Evolutionary conservation across 164 flowering plant genomes (phyloP).

Genomic region (Cinnamomum micranthum): DNA sequence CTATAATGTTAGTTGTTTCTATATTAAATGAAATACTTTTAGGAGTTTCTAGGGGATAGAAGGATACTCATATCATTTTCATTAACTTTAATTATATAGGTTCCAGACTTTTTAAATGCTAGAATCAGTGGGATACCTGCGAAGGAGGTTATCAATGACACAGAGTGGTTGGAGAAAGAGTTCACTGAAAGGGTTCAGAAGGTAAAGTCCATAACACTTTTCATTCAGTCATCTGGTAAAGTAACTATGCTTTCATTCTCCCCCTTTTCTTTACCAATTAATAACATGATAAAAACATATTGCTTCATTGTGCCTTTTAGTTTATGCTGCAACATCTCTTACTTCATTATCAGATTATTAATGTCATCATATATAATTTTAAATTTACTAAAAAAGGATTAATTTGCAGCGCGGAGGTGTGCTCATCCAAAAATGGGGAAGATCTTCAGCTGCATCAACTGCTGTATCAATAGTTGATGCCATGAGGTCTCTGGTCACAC

Average conservation of each 20-base stretch:
- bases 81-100: conserved; percentile 37
- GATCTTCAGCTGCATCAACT: conserved; percentile 99
- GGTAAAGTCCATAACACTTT: conserved; percentile 28
- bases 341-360: background rate
- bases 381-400: background rate
- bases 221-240: background rate
- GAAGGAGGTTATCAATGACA: conserved; percentile 82
- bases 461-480: conserved; percentile 92
- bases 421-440: conserved; percentile 94
- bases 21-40: background rate
- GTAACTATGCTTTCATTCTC: background rate
- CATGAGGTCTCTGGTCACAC: conserved; percentile 77
- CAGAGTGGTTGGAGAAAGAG: conserved; percentile 82
- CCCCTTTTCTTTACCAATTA: too few relatives aligned
- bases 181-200: conserved; percentile 86
- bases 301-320: too few relatives aligned
- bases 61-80: background rate
- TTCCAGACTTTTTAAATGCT: conserved; percentile 94
- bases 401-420: conserved; percentile 85
- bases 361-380: background rate
- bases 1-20: background rate
- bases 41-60: background rate
- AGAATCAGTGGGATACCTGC: conserved; percentile 75
- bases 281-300: background rate
- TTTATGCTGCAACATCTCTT: background rate